Base-by-base conservation (phyloP, 2,329 filamentous ascomycete genomes). In the Myriosclerotinia scirpicola region DNA sequence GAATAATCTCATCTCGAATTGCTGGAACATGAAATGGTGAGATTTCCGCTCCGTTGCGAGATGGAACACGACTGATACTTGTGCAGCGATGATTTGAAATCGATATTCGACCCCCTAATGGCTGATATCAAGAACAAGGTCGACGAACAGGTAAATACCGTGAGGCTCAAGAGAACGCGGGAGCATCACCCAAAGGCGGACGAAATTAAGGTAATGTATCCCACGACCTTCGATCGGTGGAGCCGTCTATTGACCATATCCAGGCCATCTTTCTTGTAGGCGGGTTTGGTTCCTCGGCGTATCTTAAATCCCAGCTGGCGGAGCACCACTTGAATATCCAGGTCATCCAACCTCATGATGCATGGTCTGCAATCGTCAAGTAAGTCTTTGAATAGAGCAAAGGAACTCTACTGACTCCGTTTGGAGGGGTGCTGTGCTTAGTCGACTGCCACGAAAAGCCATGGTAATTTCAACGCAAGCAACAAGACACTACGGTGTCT, bases 11-110 rank as follows among this genome's bases (percentile, higher is more conserved):
- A 63, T 55, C 0, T 63, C 68, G 1, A 69, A 70, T 15, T 69
- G 52, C 34, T 71, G 67, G 70, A 65, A 68, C 22, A 68, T 75
- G 60, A 70, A 69, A 68, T n/a, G 69, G 71, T 59, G 67, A 69
- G 1, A 66, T 69, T 22, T n/a, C 40, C 12, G 5, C 36, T 5
- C 4, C 1, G 1, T 11, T 7, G 20, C 20, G 8, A 2, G 15
- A 30, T 40, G 9, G 7, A 11, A 7, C 20, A 7, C 1, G 7
- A n/a, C n/a, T 50, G 9, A 48, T 11, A 11, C 14, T 12, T 26
- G 9, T 22, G 0, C 22, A 65, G 63, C 15, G 4, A 76, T 85
- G 69, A 84, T 86, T 66, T 86, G 84, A 66, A 84, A 83, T 65
- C 90, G 87, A 30, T 80, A 76, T 67, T 72, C 74, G 5, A 73